Evolutionary conservation across 805 yeast genomes (phyloP).

Genomic region (Saturnispora sanitii): DNA sequence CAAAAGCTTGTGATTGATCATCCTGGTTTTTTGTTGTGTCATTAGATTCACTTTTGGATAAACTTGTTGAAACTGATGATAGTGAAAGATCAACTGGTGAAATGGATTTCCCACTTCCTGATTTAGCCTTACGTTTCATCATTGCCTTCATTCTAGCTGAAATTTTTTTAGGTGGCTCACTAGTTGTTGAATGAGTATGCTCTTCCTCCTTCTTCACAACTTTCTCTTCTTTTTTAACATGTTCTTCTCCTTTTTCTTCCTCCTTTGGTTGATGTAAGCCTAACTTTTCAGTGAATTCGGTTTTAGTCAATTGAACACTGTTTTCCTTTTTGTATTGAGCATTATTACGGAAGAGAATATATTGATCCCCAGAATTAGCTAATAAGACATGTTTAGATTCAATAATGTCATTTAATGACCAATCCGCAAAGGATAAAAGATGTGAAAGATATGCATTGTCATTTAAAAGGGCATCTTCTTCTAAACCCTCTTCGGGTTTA

Average conservation of each 20-base stretch:
- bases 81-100: constrained; percentile 60
- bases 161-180: constrained; percentile 19
- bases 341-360: constrained; percentile 14
- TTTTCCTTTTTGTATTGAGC: constrained; percentile 7
- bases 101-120: constrained; percentile 35
- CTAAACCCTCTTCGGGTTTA: constrained; percentile 21
- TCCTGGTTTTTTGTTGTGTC: constrained; percentile 50
- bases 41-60: constrained; percentile 45
- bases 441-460: constrained; percentile 33
- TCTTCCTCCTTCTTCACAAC: constrained; percentile 15
- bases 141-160: constrained; percentile 83
- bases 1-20: constrained; percentile 16
- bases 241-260: background rate
- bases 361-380: constrained; percentile 50
- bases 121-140: constrained; percentile 87
- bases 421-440: constrained; percentile 39
- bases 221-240: background rate
- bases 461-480: constrained; percentile 25
- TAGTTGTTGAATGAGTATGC: background rate
- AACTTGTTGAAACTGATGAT: constrained; percentile 51
- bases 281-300: constrained; percentile 22
- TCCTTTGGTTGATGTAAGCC: constrained; percentile 20
- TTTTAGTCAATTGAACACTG: constrained; percentile 20
- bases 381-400: constrained; percentile 45
- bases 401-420: constrained; percentile 40